Evolutionary conservation across 495 filamentous ascomycete genomes (phyloP).

Genomic region (Neurospora tetraspora): DNA sequence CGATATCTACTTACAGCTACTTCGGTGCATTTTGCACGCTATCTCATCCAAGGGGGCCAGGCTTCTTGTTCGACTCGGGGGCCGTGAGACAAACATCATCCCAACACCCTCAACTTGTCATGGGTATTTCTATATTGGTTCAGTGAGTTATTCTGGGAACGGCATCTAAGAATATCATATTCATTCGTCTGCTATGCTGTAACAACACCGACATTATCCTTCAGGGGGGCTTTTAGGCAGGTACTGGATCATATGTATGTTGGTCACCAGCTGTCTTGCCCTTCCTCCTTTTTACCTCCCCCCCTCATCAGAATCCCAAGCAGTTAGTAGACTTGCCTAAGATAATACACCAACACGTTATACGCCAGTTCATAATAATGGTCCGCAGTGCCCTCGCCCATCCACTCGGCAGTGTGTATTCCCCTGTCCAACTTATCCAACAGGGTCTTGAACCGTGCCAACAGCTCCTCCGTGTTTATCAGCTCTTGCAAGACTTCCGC

Average conservation of each 20-base stretch:
- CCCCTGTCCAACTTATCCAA: constrained; percentile 27
- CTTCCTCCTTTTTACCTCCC: not conserved
- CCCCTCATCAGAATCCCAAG: not conserved
- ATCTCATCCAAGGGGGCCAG: not conserved
- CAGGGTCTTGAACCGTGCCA: constrained; percentile 21
- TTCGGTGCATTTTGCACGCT: not conserved
- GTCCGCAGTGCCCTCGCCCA: not conserved
- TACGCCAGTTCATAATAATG: constrained; percentile 32
- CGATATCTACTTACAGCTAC: not conserved
- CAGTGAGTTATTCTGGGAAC: not conserved
- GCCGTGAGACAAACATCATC: not conserved
- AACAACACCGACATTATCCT: not conserved
- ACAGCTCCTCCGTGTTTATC: constrained; percentile 15
- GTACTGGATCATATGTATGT: not conserved
- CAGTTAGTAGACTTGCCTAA: constrained; percentile 29
- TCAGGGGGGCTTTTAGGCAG: not conserved
- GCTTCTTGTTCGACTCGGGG: not conserved
- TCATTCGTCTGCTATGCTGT: not conserved
- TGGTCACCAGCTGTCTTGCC: not conserved
- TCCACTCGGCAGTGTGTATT: constrained; percentile 6
- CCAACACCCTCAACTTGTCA: not conserved
- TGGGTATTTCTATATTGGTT: not conserved
- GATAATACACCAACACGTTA: constrained; percentile 34
- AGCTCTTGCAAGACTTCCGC: constrained; percentile 36
- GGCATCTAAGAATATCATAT: not conserved